Conservation (phyloP, 352 stramenopile genomes). For the Pseudoperonospora humuli region DNA sequence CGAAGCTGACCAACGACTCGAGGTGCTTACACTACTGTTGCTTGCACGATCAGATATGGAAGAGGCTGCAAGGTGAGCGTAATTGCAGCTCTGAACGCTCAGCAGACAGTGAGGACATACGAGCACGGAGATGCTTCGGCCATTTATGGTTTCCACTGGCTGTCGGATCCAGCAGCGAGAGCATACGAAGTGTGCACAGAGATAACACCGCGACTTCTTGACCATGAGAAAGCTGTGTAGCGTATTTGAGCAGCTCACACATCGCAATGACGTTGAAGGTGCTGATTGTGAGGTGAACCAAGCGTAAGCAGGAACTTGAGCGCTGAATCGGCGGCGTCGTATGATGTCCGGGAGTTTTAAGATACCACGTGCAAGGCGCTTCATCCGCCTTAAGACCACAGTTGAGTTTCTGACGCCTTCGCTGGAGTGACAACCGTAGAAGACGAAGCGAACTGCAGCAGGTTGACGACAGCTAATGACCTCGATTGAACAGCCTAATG, state of each 20-base stretch:
- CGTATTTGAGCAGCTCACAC: conserved; percentile 39
- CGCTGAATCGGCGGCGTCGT: conserved; percentile 4
- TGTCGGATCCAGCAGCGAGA: conserved; percentile 23
- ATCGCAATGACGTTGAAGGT: too few relatives aligned
- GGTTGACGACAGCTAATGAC: too few relatives aligned
- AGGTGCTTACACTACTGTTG: too few relatives aligned
- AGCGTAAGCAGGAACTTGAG: conserved; percentile 8
- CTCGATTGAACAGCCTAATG: too few relatives aligned
- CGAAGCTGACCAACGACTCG: not conserved
- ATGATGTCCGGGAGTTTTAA: conserved; percentile 15
- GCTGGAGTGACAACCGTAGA: too few relatives aligned
- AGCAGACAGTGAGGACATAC: conserved; percentile 39
- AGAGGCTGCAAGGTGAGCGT: conserved; percentile 23
- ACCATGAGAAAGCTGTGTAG: conserved; percentile 20
- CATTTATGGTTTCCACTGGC: conserved; percentile 20
- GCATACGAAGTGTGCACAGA: conserved; percentile 31
- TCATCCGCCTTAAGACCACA: too few relatives aligned
- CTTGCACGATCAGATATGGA: too few relatives aligned
- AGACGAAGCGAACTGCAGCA: too few relatives aligned
- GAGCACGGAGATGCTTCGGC: conserved; percentile 23
- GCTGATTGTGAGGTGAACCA: conserved; percentile 1
- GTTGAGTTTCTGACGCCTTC: too few relatives aligned
- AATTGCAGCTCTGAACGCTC: conserved; percentile 40
- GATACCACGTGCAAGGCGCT: conserved; percentile 8
- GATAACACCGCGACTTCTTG: conserved; percentile 27